Conservation (phyloP, 768 basidiomycete genomes). For the Psilocybe tampanensis region DNA sequence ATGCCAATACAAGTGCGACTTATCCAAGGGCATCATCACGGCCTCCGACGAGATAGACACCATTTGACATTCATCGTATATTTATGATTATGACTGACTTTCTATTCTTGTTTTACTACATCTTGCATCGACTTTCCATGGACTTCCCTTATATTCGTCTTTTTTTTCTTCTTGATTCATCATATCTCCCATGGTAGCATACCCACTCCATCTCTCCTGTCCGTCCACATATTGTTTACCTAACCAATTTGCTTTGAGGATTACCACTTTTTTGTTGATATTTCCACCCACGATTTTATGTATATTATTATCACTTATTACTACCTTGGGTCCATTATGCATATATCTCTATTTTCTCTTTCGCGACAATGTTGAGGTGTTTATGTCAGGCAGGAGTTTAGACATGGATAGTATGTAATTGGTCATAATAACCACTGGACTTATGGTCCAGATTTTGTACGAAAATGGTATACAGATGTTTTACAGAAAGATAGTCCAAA, state of each 20-base stretch:
- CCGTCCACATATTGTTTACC: not conserved
- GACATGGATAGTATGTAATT: too few species aligned
- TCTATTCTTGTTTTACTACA: slow-evolving; percentile 7
- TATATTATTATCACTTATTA: slow-evolving; percentile 12
- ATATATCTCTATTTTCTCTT: not conserved
- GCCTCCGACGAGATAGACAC: slow-evolving; percentile 31
- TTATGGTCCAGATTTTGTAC: not conserved
- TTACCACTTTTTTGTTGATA: not conserved
- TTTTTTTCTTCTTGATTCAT: not conserved
- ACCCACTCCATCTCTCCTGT: not conserved
- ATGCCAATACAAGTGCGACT: slow-evolving; percentile 3
- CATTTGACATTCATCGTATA: not conserved
- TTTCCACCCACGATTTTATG: slow-evolving; percentile 9
- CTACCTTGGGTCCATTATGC: not conserved
- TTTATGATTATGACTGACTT: slow-evolving; percentile 6
- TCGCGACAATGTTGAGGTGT: not conserved
- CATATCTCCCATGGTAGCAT: not conserved
- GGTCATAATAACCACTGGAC: not conserved
- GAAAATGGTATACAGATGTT: not conserved
- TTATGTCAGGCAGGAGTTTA: too few species aligned
- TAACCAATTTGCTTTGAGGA: not conserved
- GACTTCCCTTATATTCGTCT: slow-evolving; percentile 1
- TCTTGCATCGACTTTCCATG: slow-evolving; percentile 4
- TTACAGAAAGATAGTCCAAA: not conserved
- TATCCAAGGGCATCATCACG: slow-evolving; percentile 25